Percentiles rank a stretch among this genome's conserved stretches.
Conservation (phyloP, 176 grass and related monocot genomes). For the Raddia distichophylla region DNA sequence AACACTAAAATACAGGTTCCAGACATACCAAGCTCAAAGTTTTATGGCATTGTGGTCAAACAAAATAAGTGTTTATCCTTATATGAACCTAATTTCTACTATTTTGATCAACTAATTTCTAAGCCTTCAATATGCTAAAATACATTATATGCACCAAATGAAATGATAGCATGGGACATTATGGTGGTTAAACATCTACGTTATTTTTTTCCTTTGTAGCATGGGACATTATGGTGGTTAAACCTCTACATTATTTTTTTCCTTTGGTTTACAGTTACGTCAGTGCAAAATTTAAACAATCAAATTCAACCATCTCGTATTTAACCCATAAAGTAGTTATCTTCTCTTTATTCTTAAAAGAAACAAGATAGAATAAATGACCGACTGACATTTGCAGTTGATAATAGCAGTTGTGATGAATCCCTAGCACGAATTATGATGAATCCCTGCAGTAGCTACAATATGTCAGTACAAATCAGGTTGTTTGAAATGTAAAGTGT, state of each 20-base stretch:
- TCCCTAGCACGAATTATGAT: too few relatives aligned
- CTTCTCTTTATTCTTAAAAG: background rate
- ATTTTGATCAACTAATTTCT: constrained; percentile 2
- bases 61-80: background rate
- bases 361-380: background rate
- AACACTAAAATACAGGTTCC: constrained; percentile 84
- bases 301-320: background rate
- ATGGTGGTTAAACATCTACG: background rate
- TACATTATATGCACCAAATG: background rate
- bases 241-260: background rate
- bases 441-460: too few relatives aligned
- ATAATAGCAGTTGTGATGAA: background rate
- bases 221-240: background rate
- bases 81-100: background rate
- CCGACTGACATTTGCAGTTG: background rate
- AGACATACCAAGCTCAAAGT: constrained; percentile 31
- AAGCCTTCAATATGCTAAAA: background rate
- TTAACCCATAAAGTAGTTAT: background rate
- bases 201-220: background rate
- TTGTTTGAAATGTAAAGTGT: background rate
- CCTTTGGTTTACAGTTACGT: background rate
- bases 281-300: background rate
- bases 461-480: background rate
- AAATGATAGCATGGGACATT: background rate
- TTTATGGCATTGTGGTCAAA: constrained; percentile 19